Evolutionary conservation across 176 grass and related monocot genomes (phyloP).

Genomic region (Bromus sterilis): DNA sequence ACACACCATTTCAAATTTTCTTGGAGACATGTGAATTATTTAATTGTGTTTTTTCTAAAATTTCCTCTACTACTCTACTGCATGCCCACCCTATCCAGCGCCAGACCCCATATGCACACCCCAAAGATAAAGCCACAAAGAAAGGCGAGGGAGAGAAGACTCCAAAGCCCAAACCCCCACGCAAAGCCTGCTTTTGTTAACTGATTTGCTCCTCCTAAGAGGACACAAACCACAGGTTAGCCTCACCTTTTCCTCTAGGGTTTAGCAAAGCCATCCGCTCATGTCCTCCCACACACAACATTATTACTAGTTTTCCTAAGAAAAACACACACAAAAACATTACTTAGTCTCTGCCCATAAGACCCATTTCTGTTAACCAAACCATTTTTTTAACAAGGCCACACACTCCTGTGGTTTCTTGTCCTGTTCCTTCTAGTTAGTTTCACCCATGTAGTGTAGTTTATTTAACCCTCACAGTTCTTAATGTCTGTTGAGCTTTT

Average conservation of each 20-base stretch:
- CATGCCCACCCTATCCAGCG: constrained; percentile 21
- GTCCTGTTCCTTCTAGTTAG: constrained; percentile 26
- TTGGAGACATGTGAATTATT: not conserved
- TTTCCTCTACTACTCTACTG: not conserved
- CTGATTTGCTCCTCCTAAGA: constrained; percentile 24
- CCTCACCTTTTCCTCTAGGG: constrained; percentile 21
- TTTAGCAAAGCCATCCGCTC: constrained; percentile 22
- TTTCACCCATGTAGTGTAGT: not conserved
- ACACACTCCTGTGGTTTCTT: not conserved
- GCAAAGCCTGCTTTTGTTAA: constrained; percentile 13
- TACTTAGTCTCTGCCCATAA: not conserved
- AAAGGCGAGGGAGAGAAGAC: constrained; percentile 47
- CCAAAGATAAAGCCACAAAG: constrained; percentile 34
- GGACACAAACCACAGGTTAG: constrained; percentile 10
- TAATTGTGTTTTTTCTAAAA: not conserved
- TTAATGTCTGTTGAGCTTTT: not conserved
- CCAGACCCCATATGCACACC: constrained; percentile 24
- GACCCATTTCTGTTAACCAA: not conserved
- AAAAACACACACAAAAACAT: not conserved
- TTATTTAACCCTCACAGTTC: not conserved
- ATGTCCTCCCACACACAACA: constrained; percentile 4
- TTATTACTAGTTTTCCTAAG: not conserved
- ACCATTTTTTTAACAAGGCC: not conserved
- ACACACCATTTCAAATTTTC: not conserved
- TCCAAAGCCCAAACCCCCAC: constrained; percentile 42